phyloP scores from a whole-genome alignment of 2,329 filamentous ascomycete genomes.

The Fusarium aywerte region DNA sequence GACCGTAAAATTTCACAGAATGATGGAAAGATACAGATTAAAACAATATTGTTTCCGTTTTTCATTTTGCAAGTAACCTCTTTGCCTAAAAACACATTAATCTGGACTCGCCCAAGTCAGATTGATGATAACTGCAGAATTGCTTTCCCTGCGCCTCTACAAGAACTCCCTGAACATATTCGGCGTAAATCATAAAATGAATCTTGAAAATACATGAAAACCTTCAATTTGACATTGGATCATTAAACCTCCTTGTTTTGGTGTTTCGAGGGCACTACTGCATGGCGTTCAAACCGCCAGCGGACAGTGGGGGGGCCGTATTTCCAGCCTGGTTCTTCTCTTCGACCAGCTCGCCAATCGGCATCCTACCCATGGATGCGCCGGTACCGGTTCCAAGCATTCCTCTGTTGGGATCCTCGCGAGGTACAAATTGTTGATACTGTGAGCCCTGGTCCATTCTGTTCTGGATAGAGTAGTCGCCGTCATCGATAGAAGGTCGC shows the following conservation, averaged over 20 bases:
- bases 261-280: neutral
- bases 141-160: neutral
- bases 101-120: accelerated
- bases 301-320: neutral
- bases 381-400: neutral
- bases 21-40: too few relatives aligned
- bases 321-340: slow-evolving; percentile 13
- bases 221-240: too few relatives aligned
- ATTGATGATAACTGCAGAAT: neutral
- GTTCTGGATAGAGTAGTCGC: slow-evolving; percentile 21
- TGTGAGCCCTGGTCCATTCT: neutral
- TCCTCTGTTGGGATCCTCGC: slow-evolving; percentile 5
- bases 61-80: neutral
- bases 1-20: neutral
- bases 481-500: slow-evolving; percentile 8
- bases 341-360: neutral
- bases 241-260: accelerated
- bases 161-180: neutral
- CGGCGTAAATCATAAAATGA: neutral
- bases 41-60: too few relatives aligned
- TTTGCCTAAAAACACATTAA: neutral
- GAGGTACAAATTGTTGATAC: slow-evolving; percentile 3
- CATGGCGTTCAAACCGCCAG: slow-evolving; percentile 10
- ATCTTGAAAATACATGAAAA: neutral
- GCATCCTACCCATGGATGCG: neutral